Base-by-base conservation (phyloP, 345 rosid species). In the Mercurialis annua region DNA sequence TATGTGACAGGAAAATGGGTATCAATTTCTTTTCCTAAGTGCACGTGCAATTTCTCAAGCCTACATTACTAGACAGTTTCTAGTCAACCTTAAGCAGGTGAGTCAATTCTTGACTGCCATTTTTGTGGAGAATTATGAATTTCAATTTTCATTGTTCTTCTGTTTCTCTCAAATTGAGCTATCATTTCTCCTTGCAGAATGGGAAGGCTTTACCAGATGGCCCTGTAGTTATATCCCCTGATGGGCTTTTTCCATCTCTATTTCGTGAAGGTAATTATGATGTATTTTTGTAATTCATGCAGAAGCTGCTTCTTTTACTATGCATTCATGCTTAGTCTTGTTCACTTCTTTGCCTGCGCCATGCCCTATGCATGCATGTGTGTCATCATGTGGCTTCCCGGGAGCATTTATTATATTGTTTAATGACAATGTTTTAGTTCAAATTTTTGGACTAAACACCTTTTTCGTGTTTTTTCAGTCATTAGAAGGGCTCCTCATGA, bases 1-100 rank as follows among this genome's bases (percentile, higher is more conserved):
- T 50, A 34, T 73, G 21, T 75, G 73, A 53, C 89, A 94, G 98
- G 98, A 94, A 78, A 94, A 94, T 62, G 99, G 98, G 69, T 94
- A 94, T 79, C 90, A 91, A 64, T 73, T 94, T 76, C 95, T 94
- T 49, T 94, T 91, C 67, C 83, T 94, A 20, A 94, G 99, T 70
- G 99, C 99, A 18, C 97, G 99, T 4, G 90, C 99, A 26, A 94
- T 94, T 69, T 83, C 96, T 66, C 99, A 94, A 78, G 97, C 99
- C 27, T 85, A 93, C 65, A 76, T 69, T 64, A 94, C 99, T 24
- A 83, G 99, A 74, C 91, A 81, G 68, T 94, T 94, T 68, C 79
- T 94, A 53, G 55, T 89, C 77, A 91, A 87, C 75, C 89, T 94
- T 72, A 91, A 86, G 81, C 99, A 94, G 95, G 99, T 94, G 73